Evolutionary conservation across 2,329 filamentous ascomycete genomes (phyloP), one percentile per base, ranked within the genome.

Genomic region (Fusarium sp.): DNA sequence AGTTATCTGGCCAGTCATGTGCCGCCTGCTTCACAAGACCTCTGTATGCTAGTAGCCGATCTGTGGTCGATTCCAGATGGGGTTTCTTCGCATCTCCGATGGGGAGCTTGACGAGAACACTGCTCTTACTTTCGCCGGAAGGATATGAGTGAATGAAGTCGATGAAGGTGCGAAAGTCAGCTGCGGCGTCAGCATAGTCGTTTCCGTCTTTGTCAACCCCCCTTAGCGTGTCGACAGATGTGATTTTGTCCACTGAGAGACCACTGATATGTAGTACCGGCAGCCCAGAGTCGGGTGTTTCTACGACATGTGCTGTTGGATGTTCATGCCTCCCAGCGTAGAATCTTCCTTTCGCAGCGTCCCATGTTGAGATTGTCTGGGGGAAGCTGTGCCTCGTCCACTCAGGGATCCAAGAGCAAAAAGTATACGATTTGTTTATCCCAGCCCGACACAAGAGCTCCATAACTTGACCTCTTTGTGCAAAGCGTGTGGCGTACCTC

Each of bases 1-100:
- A 1, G 5, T 51, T 1, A 12, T 1, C 3, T 0, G 53, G 53
- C 53, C 33, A 57, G 0, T 38, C 33, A 5, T 8, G 5, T 4
- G 16, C 6, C 14, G 17, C 53, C 20, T 57, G 53, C 0, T 3
- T 2, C n/a, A 22, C 29, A 10, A 55, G 17, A 6, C 16, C 49
- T 16, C 49, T n/a, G 12, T 35, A 55, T 1, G 49, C 17, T 14
- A 29, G 49, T 0, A 55, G n/a, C 2, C 49, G 11, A 2, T 55
- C 49, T 33, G 2, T 16, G 4, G 49, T 55, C 0, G 49, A 55
- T 1, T 55, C 49, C 1, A 55, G 6, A 4, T 27, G 53, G 2
- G 53, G 9, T 14, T 22, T 35, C 3, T 16, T 16, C 0, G 53
- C 53, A 5, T 38, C 20, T 7, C 53, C 53, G 0, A 57, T 57